Percentiles rank a stretch among this genome's conserved stretches.
phyloP scores from a whole-genome alignment of 2,329 filamentous ascomycete species.

The Cercospora sesami region DNA sequence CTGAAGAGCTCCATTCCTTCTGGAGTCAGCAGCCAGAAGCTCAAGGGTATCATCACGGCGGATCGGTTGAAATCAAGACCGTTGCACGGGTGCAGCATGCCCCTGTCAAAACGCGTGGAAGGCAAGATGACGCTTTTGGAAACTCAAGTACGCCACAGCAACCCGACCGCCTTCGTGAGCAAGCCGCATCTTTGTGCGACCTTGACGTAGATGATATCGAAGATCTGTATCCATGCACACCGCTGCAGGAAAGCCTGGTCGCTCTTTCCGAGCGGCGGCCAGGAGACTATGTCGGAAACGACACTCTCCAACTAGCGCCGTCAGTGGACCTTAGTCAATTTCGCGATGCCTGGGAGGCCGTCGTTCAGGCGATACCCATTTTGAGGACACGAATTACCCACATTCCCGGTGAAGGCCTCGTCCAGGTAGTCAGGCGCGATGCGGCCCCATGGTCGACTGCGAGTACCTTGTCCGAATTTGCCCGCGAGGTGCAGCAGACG shows the following conservation, averaged over 20 bases:
- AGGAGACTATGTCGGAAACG: slow-evolving; percentile 55
- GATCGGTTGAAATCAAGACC: not conserved
- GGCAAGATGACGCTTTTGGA: not conserved
- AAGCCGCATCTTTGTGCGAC: not conserved
- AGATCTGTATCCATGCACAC: slow-evolving; percentile 51
- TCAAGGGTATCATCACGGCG: not conserved
- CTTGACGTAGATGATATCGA: slow-evolving; percentile 36
- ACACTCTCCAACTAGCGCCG: not conserved
- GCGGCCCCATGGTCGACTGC: slow-evolving; percentile 17
- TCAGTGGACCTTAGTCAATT: slow-evolving; percentile 39
- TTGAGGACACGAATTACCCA: slow-evolving; percentile 39
- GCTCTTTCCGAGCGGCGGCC: slow-evolving; percentile 54
- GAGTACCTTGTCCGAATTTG: slow-evolving; percentile 41
- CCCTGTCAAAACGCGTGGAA: not conserved
- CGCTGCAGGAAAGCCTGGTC: slow-evolving; percentile 44
- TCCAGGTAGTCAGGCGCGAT: slow-evolving; percentile 33
- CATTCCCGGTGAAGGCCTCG: slow-evolving; percentile 13
- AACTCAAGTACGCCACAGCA: not conserved
- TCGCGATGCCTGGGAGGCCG: slow-evolving; percentile 42
- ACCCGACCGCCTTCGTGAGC: not conserved
- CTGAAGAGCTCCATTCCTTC: slow-evolving; percentile 1
- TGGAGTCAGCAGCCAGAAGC: slow-evolving; percentile 2
- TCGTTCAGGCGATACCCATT: slow-evolving; percentile 38
- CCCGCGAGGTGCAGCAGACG: slow-evolving; percentile 18
- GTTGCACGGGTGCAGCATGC: not conserved